phyloP scores from a whole-genome alignment of 2,329 filamentous ascomycete genomes.

The Pezicula rhizophila region DNA sequence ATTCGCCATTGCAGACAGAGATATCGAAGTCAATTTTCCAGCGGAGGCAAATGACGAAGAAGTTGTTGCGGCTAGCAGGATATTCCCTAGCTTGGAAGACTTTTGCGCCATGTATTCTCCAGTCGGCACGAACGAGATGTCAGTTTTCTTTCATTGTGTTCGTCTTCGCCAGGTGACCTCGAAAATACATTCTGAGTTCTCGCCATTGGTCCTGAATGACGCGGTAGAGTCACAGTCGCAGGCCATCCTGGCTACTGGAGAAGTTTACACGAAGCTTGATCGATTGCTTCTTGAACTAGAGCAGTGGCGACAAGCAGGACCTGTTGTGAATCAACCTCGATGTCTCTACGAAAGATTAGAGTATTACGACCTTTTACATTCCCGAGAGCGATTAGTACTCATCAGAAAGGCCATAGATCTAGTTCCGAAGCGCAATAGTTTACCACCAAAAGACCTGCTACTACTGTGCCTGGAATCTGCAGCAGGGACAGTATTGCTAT shows the following conservation, averaged over 20 bases:
- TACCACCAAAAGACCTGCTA: conserved; percentile 28
- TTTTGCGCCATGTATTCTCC: not conserved
- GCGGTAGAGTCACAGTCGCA: not conserved
- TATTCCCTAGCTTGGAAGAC: not conserved
- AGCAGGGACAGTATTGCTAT: conserved; percentile 31
- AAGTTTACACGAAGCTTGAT: not conserved
- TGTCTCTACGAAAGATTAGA: conserved; percentile 36
- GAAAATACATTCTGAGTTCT: conserved; percentile 29
- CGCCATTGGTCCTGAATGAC: conserved; percentile 7
- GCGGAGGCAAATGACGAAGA: conserved; percentile 22
- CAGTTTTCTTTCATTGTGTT: conserved; percentile 33
- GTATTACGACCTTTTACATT: conserved; percentile 38
- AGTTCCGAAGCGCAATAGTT: conserved; percentile 28
- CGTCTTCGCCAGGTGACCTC: conserved; percentile 35
- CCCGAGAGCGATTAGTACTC: conserved; percentile 35
- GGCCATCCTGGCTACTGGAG: not conserved
- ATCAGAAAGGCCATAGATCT: conserved; percentile 36
- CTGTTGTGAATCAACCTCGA: not conserved
- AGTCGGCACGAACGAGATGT: conserved; percentile 25
- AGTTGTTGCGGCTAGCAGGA: not conserved
- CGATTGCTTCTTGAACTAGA: not conserved
- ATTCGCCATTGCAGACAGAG: conserved; percentile 34
- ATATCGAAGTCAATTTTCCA: conserved; percentile 33
- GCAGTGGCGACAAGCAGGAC: not conserved
- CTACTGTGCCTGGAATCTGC: conserved; percentile 26